Evolutionary conservation across 2,329 filamentous ascomycete species (phyloP).

Genomic region (Colletotrichum abscissum): DNA sequence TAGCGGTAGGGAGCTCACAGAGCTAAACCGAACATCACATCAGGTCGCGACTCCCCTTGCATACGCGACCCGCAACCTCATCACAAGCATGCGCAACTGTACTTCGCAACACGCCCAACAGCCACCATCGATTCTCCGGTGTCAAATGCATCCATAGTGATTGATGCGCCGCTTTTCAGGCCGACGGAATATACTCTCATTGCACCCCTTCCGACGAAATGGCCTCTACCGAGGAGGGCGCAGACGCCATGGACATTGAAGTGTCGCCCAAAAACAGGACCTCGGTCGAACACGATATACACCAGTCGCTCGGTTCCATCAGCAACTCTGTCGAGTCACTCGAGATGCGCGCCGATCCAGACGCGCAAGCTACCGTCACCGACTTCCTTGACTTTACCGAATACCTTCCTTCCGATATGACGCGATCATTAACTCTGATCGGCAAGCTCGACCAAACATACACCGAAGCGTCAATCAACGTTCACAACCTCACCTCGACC

Average conservation of each 20-base stretch:
- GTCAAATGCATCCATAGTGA: constrained; percentile 20
- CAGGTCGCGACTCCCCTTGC: constrained; percentile 27
- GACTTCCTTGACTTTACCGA: constrained; percentile 79
- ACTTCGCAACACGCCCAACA: background rate
- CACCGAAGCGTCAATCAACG: constrained; percentile 62
- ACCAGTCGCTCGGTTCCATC: constrained; percentile 44
- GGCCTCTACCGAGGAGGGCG: constrained; percentile 36
- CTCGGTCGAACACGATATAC: constrained; percentile 43
- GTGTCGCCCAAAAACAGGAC: constrained; percentile 49
- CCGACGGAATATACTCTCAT: background rate
- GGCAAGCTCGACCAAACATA: constrained; percentile 72
- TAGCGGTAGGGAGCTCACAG: constrained; percentile 28
- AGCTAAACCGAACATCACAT: constrained; percentile 24
- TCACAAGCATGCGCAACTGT: constrained; percentile 23
- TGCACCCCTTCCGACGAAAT: constrained; percentile 28
- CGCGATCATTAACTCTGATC: constrained; percentile 73
- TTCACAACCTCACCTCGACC: constrained; percentile 66
- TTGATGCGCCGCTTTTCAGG: background rate
- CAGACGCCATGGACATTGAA: constrained; percentile 43
- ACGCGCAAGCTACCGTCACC: constrained; percentile 76
- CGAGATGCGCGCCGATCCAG: constrained; percentile 69
- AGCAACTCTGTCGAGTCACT: constrained; percentile 56
- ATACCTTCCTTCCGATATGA: constrained; percentile 75
- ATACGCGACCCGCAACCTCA: constrained; percentile 30
- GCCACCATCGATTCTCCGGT: background rate